Conservation (phyloP, 2,329 filamentous ascomycete genomes). For the Hansfordia pulvinata region DNA sequence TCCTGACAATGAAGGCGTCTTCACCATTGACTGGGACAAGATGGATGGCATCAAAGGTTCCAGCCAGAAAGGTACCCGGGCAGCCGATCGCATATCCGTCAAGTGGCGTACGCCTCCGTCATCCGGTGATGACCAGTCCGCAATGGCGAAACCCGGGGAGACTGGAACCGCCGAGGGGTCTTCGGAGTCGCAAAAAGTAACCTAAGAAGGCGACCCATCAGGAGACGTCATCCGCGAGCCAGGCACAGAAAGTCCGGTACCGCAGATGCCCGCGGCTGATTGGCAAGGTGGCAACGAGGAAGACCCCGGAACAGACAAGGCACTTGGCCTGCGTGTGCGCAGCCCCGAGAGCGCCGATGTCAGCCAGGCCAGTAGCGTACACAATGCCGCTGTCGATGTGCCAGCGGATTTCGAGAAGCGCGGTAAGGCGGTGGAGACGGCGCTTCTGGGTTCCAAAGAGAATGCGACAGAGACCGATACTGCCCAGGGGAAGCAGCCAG, state of each 20-base stretch:
- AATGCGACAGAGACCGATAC: not conserved
- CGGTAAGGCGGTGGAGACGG: constrained; percentile 10
- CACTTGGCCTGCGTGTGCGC: constrained; percentile 53
- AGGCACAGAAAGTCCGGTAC: constrained; percentile 50
- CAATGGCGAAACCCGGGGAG: constrained; percentile 7
- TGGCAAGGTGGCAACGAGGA: constrained; percentile 51
- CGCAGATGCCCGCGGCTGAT: constrained; percentile 56
- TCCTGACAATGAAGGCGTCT: constrained; percentile 52
- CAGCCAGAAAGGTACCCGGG: constrained; percentile 64
- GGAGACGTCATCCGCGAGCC: constrained; percentile 48
- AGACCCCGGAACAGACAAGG: constrained; percentile 38
- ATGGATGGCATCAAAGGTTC: constrained; percentile 96
- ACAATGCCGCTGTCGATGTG: constrained; percentile 18
- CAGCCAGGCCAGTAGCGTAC: constrained; percentile 60
- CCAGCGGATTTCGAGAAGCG: constrained; percentile 7
- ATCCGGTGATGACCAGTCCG: constrained; percentile 8
- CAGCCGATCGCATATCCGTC: constrained; percentile 70
- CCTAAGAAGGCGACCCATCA: constrained; percentile 3
- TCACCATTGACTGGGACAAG: constrained; percentile 44
- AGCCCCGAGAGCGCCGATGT: constrained; percentile 52
- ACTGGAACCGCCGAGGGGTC: constrained; percentile 13
- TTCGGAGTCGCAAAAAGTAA: constrained; percentile 6
- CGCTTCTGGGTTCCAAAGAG: constrained; percentile 8
- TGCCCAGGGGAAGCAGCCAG: not conserved
- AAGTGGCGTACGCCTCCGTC: constrained; percentile 53